Conservation (phyloP, 768 basidiomycete genomes). For the Chalciporus piperatus region DNA sequence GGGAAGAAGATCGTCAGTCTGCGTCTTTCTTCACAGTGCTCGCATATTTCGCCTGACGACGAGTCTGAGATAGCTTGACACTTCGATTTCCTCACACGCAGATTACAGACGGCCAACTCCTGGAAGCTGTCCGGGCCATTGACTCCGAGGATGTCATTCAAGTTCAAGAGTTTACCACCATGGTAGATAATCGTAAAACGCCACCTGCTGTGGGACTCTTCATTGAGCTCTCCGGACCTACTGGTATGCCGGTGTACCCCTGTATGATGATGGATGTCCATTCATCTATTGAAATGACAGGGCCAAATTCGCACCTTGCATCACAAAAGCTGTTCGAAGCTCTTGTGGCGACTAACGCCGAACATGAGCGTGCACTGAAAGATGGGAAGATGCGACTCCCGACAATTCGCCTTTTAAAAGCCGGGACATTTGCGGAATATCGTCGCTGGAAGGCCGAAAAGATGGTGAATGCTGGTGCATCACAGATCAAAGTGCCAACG, state of each 20-base stretch:
- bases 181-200: conserved; percentile 11
- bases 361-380: neutral
- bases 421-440: conserved; percentile 19
- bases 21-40: neutral
- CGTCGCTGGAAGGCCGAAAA: conserved; percentile 11
- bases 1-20: conserved; percentile 20
- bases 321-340: conserved; percentile 8
- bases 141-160: conserved; percentile 1
- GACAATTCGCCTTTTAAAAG: conserved; percentile 20
- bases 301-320: conserved; percentile 2
- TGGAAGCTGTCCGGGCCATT: neutral
- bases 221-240: conserved; percentile 8
- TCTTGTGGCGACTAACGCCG: neutral
- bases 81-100: conserved; percentile 3
- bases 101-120: conserved; percentile 12
- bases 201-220: conserved; percentile 11
- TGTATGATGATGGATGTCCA: too few species aligned
- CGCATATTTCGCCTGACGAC: neutral
- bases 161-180: conserved; percentile 16
- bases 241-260: conserved; percentile 4
- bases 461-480: neutral
- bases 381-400: conserved; percentile 8
- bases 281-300: neutral
- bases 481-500: conserved; percentile 17
- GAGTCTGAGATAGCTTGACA: neutral